Evolutionary conservation across 129 eudicot genomes (phyloP), one percentile per base, ranked within the genome.

Genomic region (Oenanthe sinensis): DNA sequence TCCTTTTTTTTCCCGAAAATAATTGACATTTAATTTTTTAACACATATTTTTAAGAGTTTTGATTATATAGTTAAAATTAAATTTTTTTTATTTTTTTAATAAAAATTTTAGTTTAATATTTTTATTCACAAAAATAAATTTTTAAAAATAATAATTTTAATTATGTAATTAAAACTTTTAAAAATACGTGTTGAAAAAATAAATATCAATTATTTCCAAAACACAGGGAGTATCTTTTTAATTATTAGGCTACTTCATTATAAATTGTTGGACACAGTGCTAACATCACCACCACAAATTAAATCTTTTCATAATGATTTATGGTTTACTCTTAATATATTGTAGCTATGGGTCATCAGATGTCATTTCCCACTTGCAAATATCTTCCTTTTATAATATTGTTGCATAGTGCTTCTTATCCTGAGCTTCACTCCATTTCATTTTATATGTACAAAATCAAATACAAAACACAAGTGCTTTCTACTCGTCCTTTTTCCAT

Each of bases 301-400:
- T 5, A 8, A 81, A 20, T 58, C 48, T 37, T 37, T 8, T 20
- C 0, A 22, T n/a, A 20, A 42, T 14, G 45, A 16, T 13, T 22
- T 20, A 74, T 33, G 13, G 11, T 8, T 75, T 26, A 24, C 11
- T 39, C 13, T 10, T 5, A 19, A n/a, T 16, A 19, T 26, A 62
- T n/a, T 22, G 55, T n/a, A 24, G 77, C 15, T 3, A 9, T 28
- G 78, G 71, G 78, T 37, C 60, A 46, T 13, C 9, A 42, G 74
- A 79, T 42, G 80, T 44, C 81, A 85, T 55, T n/a, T 75, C 20
- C 79, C 78, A 77, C 69, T 48, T 60, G 3, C 42, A 75, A 45
- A 68, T 75, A 81, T 78, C 83, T 81, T 76, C 83, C 78, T 76
- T 49, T 85, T 78, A 81, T 73, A 82, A 71, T 48, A 47, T 17